Evolutionary conservation across 2,329 filamentous ascomycete genomes (phyloP).

Genomic region (Trichocomaceae sp.): DNA sequence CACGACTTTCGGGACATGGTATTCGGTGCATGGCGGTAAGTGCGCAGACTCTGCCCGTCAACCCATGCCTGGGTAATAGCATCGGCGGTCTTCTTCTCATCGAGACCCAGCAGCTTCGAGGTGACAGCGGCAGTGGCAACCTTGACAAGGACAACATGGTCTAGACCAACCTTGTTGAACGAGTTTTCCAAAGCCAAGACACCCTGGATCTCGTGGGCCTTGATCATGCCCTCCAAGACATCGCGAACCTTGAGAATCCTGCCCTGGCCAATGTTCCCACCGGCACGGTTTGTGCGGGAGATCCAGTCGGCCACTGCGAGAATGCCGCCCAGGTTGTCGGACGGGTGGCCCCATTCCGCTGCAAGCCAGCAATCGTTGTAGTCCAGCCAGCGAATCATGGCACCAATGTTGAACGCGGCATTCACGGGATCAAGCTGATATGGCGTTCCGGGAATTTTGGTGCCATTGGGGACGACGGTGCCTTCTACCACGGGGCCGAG

Average conservation of each 20-base stretch:
- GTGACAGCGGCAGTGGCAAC: constrained; percentile 91
- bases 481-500: constrained; percentile 87
- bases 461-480: constrained; percentile 84
- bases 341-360: constrained; percentile 97
- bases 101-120: constrained; percentile 87
- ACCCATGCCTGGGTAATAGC: constrained; percentile 97
- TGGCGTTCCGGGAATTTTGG: constrained; percentile 81
- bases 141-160: constrained; percentile 98
- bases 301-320: constrained; percentile 96
- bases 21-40: constrained; percentile 95
- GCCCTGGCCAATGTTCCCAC: constrained; percentile 62
- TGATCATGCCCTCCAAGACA: constrained; percentile 95
- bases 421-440: constrained; percentile 94
- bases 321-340: constrained; percentile 95
- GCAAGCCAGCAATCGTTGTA: constrained; percentile 99
- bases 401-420: constrained; percentile 96
- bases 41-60: constrained; percentile 90
- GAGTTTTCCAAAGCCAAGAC: constrained; percentile 96
- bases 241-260: constrained; percentile 85
- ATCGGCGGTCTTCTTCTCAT: constrained; percentile 84
- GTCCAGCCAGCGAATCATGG: constrained; percentile 98
- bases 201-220: constrained; percentile 98
- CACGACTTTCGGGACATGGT: constrained; percentile 99
- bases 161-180: constrained; percentile 96
- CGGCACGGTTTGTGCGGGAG: constrained; percentile 84